phyloP scores from a whole-genome alignment of 2,329 filamentous ascomycete species.

The Sphaerulina vaccinii region DNA sequence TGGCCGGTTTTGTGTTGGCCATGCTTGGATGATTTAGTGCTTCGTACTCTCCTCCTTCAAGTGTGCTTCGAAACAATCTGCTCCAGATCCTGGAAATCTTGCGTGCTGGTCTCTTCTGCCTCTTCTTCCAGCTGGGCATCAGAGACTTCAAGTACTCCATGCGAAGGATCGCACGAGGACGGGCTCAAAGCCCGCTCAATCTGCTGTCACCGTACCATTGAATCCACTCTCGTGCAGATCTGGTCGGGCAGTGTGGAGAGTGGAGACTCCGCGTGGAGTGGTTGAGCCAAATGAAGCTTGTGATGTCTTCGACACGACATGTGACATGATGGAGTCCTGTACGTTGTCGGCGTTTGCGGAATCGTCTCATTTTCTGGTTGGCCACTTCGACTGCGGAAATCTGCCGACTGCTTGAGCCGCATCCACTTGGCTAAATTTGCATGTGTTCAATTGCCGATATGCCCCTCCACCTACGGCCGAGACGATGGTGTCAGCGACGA shows the following conservation, averaged over 20 bases:
- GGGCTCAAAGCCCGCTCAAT: neutral
- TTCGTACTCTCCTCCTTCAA: slow-evolving; percentile 7
- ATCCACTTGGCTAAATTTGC: too few species aligned
- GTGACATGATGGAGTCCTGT: too few species aligned
- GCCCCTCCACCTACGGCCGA: too few species aligned
- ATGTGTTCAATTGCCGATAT: too few species aligned
- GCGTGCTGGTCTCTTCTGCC: slow-evolving; percentile 2
- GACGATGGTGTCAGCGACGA: too few species aligned
- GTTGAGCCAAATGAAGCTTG: neutral
- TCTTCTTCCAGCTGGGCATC: neutral
- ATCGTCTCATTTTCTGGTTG: neutral
- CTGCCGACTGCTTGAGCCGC: too few species aligned
- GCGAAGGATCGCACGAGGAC: neutral
- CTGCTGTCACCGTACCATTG: slow-evolving; percentile 8
- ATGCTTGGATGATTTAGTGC: slow-evolving; percentile 6
- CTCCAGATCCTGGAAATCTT: neutral
- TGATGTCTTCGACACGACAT: neutral
- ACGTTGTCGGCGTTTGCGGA: neutral
- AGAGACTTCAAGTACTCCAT: slow-evolving; percentile 10
- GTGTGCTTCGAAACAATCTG: neutral
- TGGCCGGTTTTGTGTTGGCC: slow-evolving; percentile 22
- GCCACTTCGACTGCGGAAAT: too few species aligned
- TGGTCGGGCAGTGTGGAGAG: too few species aligned
- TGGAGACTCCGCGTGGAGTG: slow-evolving; percentile 11
- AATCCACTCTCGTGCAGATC: neutral